Base-by-base conservation (phyloP, 106 monocot species). In the Platanthera zijinensis region DNA sequence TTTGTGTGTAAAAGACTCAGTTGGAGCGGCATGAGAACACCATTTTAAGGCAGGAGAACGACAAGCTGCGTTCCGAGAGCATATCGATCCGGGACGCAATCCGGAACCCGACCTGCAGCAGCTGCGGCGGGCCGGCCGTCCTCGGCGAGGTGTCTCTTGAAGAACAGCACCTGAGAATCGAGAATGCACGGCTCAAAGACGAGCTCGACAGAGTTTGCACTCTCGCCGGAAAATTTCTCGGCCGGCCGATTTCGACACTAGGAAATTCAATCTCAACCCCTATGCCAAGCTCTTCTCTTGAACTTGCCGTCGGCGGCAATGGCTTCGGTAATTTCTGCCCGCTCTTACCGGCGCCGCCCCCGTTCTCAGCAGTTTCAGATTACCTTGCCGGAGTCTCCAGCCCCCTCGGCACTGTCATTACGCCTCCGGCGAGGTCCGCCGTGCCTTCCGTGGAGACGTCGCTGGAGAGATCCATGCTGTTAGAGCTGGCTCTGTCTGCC, bases 21-120 rank as follows among this genome's bases (percentile, higher is more conserved):
- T 73, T 91, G 59, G 96, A 97, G 78, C 69, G 96, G 1, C 91
- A 89, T 12, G 96, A 97, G 72, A 92, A 92, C 83, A 57, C 83
- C 0, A 80, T 92, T 25, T 81, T 92, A 12, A 69, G 77, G 75
- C 82, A 84, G 21, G 89, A 92, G 77, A 92, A 92, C 79, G 92
- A 92, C 63, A 85, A 82, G 80, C 83, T 92, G 59, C 57, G 80
- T 45, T 62, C 79, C 7, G 92, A 92, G 79, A 92, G 89, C 80
- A 72, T 89, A 69, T 57, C 74, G 2, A 83, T 87, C 59, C 50
- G 81, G n/a, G 92, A 86, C 18, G 80, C 84, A 1, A 83, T 89
- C 79, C 62, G 89, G 57, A 89, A 88, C 81, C 86, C 86, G 0
- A 74, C 80, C 14, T 92, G 92, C 85, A 75, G 51, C 47, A 83